A percentile compares a stretch with the other conserved stretches of the same genome.
Evolutionary conservation across 2,329 filamentous ascomycete species (phyloP).

Genomic region (Diaporthe capsici): DNA sequence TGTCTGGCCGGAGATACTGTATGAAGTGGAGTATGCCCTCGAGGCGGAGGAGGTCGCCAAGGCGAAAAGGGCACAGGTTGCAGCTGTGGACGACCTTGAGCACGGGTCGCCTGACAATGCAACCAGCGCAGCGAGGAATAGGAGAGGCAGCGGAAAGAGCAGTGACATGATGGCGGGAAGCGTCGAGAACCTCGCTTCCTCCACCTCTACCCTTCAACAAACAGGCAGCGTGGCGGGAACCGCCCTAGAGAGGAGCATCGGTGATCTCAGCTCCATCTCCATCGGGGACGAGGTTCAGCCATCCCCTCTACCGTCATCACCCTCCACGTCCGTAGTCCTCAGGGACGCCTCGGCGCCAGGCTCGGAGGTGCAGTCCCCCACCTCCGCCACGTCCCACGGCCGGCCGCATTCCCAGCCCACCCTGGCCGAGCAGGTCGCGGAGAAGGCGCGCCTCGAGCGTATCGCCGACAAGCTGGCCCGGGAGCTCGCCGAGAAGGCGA

Average conservation of each 20-base stretch:
- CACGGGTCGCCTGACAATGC: conserved; percentile 39
- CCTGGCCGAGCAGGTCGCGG: conserved; percentile 70
- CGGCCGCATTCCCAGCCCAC: conserved; percentile 48
- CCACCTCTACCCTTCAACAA: conserved; percentile 45
- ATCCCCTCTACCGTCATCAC: conserved; percentile 43
- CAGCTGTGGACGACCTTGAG: conserved; percentile 38
- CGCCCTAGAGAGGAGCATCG: conserved; percentile 41
- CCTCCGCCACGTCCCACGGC: conserved; percentile 43
- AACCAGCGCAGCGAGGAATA: conserved; percentile 42
- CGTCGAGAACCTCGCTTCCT: conserved; percentile 42
- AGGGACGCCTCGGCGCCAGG: conserved; percentile 32
- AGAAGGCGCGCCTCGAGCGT: conserved; percentile 72
- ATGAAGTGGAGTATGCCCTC: conserved; percentile 81
- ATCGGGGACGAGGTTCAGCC: conserved; percentile 45
- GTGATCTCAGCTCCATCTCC: conserved; percentile 42
- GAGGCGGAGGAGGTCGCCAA: conserved; percentile 72
- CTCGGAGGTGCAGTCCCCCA: conserved; percentile 34
- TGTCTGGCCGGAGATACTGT: conserved; percentile 85
- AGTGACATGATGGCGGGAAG: conserved; percentile 32
- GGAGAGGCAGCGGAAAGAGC: conserved; percentile 37
- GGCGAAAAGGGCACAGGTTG: conserved; percentile 47
- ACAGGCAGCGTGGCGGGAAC: conserved; percentile 33
- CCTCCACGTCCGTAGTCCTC: conserved; percentile 42
- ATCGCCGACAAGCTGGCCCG: conserved; percentile 69
- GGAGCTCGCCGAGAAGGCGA: conserved; percentile 66